phyloP scores from a whole-genome alignment of 2,329 filamentous ascomycete genomes.

The Bisporella sp. region DNA sequence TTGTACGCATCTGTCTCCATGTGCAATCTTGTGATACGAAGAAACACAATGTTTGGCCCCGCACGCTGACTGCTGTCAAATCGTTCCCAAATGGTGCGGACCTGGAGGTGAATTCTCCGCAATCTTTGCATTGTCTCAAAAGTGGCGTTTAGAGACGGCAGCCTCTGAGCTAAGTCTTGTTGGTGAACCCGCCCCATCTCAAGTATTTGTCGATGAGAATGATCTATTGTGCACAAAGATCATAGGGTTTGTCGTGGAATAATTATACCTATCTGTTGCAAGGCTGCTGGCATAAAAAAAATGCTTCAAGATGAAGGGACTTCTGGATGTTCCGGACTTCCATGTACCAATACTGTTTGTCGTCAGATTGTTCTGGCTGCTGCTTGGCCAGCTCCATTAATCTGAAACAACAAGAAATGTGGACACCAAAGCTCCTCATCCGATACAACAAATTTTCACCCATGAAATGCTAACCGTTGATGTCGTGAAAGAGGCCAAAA shows the following conservation, averaged over 20 bases:
- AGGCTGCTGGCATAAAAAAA: too few relatives aligned
- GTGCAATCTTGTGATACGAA: conserved; percentile 10
- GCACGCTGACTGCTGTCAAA: not conserved
- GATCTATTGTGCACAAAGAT: too few relatives aligned
- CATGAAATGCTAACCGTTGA: not conserved
- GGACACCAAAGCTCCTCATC: not conserved
- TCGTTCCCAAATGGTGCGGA: not conserved
- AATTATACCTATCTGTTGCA: too few relatives aligned
- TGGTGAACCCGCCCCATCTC: not conserved
- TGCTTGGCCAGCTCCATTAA: not conserved
- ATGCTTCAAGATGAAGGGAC: too few relatives aligned
- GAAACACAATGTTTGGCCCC: not conserved
- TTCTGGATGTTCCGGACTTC: too few relatives aligned
- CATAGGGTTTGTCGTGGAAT: too few relatives aligned
- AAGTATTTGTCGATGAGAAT: not conserved
- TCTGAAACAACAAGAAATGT: not conserved
- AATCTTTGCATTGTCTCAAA: not conserved
- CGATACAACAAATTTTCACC: not conserved
- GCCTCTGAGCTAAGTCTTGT: not conserved
- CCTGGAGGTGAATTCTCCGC: not conserved
- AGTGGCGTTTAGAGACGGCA: not conserved
- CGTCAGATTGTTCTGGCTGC: not conserved
- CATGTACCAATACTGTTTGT: too few relatives aligned
- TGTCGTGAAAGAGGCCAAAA: not conserved
- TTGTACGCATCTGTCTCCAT: too few relatives aligned